Percentiles rank a stretch among this genome's conserved stretches.
phyloP scores from a whole-genome alignment of 495 filamentous ascomycete genomes.

The Aspergillus mulundensis region DNA sequence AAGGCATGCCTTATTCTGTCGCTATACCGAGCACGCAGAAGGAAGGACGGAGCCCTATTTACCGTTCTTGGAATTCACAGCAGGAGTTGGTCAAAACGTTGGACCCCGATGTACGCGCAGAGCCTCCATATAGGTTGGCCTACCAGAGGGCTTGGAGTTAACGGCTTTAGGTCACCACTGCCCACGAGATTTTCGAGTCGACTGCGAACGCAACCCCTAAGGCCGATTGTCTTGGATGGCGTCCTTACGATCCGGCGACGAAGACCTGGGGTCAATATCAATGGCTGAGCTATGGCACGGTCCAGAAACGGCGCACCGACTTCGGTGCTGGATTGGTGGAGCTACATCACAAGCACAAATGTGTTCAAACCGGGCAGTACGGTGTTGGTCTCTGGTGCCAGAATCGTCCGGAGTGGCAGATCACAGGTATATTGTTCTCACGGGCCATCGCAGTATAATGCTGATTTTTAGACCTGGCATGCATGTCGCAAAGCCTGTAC shows the following conservation, averaged over 20 bases:
- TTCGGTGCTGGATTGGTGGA: slow-evolving; percentile 85
- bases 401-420: slow-evolving; percentile 97
- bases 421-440: slow-evolving; percentile 50
- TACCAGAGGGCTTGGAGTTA: background rate
- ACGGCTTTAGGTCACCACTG: slow-evolving; percentile 52
- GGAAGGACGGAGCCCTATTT: slow-evolving; percentile 69
- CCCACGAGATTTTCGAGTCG: slow-evolving; percentile 79
- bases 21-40: slow-evolving; percentile 68
- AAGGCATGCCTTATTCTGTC: slow-evolving; percentile 50
- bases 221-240: slow-evolving; percentile 69
- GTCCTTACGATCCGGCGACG: slow-evolving; percentile 71
- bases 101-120: slow-evolving; percentile 59
- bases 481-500: slow-evolving; percentile 82
- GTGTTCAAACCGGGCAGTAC: slow-evolving; percentile 60
- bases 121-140: background rate
- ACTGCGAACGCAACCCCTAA: slow-evolving; percentile 58
- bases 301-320: slow-evolving; percentile 74
- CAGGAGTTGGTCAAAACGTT: slow-evolving; percentile 70
- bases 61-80: slow-evolving; percentile 74
- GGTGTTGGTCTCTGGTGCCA: slow-evolving; percentile 92
- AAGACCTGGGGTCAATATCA: slow-evolving; percentile 74
- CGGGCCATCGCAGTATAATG: background rate
- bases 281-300: slow-evolving; percentile 80
- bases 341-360: slow-evolving; percentile 67
- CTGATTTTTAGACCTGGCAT: slow-evolving; percentile 67